A percentile compares a stretch with the other conserved stretches of the same genome.
phyloP scores from a whole-genome alignment of 352 stramenopile species.

The Globisporangium solare region DNA sequence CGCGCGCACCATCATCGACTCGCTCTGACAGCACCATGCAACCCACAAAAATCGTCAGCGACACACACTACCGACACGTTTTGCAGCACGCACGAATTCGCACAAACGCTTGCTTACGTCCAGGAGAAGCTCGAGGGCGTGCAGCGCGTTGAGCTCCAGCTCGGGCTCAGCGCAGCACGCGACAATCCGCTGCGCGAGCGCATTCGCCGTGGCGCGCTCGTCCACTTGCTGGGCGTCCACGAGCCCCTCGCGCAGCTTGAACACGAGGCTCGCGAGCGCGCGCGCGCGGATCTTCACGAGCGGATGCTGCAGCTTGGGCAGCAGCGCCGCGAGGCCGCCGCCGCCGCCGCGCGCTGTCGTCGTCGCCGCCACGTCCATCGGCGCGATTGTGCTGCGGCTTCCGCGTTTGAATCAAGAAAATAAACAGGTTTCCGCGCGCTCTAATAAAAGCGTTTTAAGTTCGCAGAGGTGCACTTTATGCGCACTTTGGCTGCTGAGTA shows the following conservation, averaged over 20 bases:
- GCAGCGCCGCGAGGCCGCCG: conserved; percentile 27
- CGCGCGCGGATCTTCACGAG: conserved; percentile 53
- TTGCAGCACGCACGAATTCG: not conserved
- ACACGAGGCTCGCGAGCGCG: conserved; percentile 49
- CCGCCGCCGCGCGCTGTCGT: not conserved
- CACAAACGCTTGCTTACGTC: conserved; percentile 4
- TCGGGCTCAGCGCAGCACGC: conserved; percentile 29
- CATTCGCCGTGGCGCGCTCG: conserved; percentile 17
- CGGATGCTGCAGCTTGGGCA: conserved; percentile 59
- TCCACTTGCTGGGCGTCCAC: conserved; percentile 30
- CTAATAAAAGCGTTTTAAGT: no score
- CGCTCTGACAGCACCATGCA: conserved; percentile 6
- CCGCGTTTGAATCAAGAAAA: no score
- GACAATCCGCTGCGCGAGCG: conserved; percentile 33
- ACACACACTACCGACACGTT: conserved; percentile 19
- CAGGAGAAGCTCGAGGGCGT: conserved; percentile 46
- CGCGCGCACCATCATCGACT: conserved; percentile 19
- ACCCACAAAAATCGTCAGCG: not conserved
- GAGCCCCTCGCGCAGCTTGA: conserved; percentile 65
- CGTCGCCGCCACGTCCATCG: not conserved
- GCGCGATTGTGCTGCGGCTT: no score
- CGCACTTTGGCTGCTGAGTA: no score
- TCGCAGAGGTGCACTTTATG: no score
- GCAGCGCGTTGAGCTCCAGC: conserved; percentile 46
- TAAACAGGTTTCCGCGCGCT: no score